Evolutionary conservation across 2,329 filamentous ascomycete genomes (phyloP), one percentile per base, ranked within the genome.

Genomic region (Stagonosporopsis rhizophila): DNA sequence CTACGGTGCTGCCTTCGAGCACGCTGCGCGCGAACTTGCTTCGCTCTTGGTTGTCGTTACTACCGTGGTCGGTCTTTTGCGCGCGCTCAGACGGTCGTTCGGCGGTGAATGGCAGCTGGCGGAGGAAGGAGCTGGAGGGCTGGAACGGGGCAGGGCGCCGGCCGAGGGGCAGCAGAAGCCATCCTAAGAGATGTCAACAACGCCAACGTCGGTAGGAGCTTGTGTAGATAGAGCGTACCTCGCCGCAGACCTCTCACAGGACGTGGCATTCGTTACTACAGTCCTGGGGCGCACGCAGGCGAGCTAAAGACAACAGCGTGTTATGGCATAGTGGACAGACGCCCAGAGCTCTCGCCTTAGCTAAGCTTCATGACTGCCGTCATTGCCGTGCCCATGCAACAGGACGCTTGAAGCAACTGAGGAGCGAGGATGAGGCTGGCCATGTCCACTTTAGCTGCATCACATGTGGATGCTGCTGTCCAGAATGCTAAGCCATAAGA

Each of bases 1-100:
- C 72, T 34, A 74, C 68, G 25, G 70, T 72, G 60, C 69, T 72
- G 44, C 72, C 71, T 53, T 74, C 71, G n/a, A 73, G 61, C 4
- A 74, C 68, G 52, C 68, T 73, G 6, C 70, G 59, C 1, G 68
- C 62, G 41, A 72, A 72, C 27, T 70, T 71, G 62, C 64, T 65
- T 22, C 70, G 58, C 34, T 70, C 68, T 28, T 66, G 61, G 14
- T 66, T 65, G 0, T 51, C 35, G 0, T 41, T 59, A 3, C 35
- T 9, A 6, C 20, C n/a, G 8, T 17, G 12, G 0, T 27, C 46
- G 19, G 25, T 2, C 6, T 42, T 42, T n/a, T 8, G 44, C 4
- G 45, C 0, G 11, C 20, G 44, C 15, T 27, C 35, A 4, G 23
- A 30, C n/a, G 38, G 41, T 2, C 25, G 47, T 35, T 46, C n/a